phyloP scores from a whole-genome alignment of 2,329 filamentous ascomycete species.

The Nigrograna mackinnonii region DNA sequence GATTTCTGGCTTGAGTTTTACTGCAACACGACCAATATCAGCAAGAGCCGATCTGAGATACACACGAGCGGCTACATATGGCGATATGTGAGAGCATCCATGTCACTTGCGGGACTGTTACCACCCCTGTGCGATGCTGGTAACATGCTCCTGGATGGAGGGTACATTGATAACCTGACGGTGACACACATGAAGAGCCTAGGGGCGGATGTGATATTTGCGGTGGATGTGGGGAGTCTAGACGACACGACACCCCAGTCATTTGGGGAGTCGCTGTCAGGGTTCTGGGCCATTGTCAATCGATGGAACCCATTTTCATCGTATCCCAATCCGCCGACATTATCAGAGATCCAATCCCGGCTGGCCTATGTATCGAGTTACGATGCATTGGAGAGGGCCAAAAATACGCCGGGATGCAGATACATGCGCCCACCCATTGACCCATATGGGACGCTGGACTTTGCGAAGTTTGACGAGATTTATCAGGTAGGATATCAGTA shows the following conservation, averaged over 20 bases:
- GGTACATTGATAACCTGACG: conserved; percentile 95
- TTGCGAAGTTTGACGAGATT: conserved; percentile 97
- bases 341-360: conserved; percentile 93
- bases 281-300: conserved; percentile 93
- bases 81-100: conserved; percentile 94
- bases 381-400: conserved; percentile 91
- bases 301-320: conserved; percentile 95
- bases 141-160: conserved; percentile 93
- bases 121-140: conserved; percentile 96
- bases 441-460: conserved; percentile 90
- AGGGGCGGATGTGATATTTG: conserved; percentile 92
- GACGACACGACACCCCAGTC: conserved; percentile 90
- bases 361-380: conserved; percentile 94
- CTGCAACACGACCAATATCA: conserved; percentile 99
- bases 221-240: conserved; percentile 88
- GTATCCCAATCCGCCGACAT: conserved; percentile 87
- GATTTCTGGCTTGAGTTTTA: conserved; percentile 99
- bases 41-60: conserved; percentile 86
- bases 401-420: conserved; percentile 85
- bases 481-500: conserved; percentile 87
- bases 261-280: conserved; percentile 92
- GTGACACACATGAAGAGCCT: conserved; percentile 97
- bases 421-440: conserved; percentile 98
- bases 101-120: conserved; percentile 91
- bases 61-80: conserved; percentile 97